Evolutionary conservation across 768 basidiomycete species (phyloP).

Genomic region (Russula brevipes): DNA sequence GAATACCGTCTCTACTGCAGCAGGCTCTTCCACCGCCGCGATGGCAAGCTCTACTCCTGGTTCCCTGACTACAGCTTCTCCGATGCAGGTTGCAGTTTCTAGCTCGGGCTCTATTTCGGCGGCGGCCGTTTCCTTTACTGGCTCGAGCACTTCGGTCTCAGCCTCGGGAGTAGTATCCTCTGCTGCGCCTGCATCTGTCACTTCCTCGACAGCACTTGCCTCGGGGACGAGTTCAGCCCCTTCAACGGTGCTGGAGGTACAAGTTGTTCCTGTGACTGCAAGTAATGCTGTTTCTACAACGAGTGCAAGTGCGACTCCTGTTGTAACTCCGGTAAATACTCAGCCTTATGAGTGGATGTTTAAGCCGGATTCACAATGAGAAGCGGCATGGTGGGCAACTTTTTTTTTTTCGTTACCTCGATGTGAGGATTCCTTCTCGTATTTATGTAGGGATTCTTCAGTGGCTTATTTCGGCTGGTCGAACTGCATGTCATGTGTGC

Average conservation of each 20-base stretch:
- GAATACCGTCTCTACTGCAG: not conserved
- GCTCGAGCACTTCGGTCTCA: not conserved
- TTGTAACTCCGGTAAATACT: constrained; percentile 22
- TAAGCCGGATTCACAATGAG: constrained; percentile 2
- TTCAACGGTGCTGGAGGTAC: constrained; percentile 6
- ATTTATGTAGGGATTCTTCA: not conserved
- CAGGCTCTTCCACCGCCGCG: not conserved
- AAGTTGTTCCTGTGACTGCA: constrained; percentile 13
- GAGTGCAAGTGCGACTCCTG: not conserved
- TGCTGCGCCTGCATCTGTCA: not conserved
- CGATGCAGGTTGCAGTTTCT: constrained; percentile 2
- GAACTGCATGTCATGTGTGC: constrained; percentile 20
- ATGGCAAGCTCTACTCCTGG: constrained; percentile 4
- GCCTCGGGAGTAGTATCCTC: not conserved
- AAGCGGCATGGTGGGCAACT: not conserved
- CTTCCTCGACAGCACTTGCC: not conserved
- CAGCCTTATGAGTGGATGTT: constrained; percentile 27
- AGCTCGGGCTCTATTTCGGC: constrained; percentile 2
- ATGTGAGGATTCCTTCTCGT: constrained; percentile 14
- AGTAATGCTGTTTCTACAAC: not conserved
- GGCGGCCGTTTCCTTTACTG: not conserved
- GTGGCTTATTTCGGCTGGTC: not conserved
- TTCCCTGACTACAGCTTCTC: not conserved
- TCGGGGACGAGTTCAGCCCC: constrained; percentile 3
- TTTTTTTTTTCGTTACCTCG: not conserved